A percentile compares a stretch with the other conserved stretches of the same genome.
Conservation (phyloP, 768 basidiomycete genomes). For the Xanthoconium stramineum region DNA sequence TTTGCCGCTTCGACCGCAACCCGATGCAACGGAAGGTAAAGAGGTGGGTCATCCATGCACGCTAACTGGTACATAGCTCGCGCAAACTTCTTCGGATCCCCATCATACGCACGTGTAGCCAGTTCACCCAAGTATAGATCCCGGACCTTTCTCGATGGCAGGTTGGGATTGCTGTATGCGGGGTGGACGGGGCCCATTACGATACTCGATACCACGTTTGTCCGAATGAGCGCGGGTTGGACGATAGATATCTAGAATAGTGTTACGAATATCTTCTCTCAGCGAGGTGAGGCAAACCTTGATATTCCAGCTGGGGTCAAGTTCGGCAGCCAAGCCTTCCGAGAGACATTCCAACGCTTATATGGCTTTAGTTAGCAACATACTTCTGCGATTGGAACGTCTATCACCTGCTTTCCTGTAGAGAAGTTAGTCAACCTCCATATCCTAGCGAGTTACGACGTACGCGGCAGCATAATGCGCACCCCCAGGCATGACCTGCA, state of each 20-base stretch:
- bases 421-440: neutral
- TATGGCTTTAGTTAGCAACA: constrained; percentile 1
- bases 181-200: constrained; percentile 14
- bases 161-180: constrained; percentile 15
- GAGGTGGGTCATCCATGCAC: constrained; percentile 23
- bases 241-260: constrained; percentile 21
- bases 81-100: constrained; percentile 26
- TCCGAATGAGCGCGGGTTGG: constrained; percentile 25
- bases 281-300: constrained; percentile 30
- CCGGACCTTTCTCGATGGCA: constrained; percentile 16
- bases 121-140: constrained; percentile 9
- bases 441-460: constrained; percentile 4
- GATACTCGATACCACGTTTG: constrained; percentile 2
- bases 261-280: neutral
- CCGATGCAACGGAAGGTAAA: constrained; percentile 25
- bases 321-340: constrained; percentile 36
- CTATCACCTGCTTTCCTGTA: constrained; percentile 27
- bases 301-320: constrained; percentile 48
- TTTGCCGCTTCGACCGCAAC: constrained; percentile 21
- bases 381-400: neutral
- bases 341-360: constrained; percentile 39
- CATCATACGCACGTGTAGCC: constrained; percentile 6
- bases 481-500: constrained; percentile 18
- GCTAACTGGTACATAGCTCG: constrained; percentile 14
- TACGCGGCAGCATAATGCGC: constrained; percentile 28